Conservation (phyloP, 2,329 filamentous ascomycete genomes). For the Verticillium tricorpus region DNA sequence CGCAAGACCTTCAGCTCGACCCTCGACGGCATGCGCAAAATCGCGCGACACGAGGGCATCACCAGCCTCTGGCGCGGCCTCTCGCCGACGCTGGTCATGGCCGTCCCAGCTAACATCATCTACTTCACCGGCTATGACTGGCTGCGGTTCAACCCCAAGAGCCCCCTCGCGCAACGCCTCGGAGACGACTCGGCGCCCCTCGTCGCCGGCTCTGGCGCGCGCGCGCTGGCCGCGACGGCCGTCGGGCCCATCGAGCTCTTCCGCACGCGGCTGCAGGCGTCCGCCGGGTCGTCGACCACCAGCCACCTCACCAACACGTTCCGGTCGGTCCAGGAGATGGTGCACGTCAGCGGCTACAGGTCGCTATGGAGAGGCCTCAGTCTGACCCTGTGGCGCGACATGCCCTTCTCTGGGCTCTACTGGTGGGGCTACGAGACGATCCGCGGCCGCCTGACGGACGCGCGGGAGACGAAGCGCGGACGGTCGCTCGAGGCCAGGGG, state of each 20-base stretch:
- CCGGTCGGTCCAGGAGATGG: conserved; percentile 72
- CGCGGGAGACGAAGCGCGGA: conserved; percentile 51
- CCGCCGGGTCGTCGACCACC: conserved; percentile 50
- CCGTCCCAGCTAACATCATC: conserved; percentile 92
- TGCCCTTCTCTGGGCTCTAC: conserved; percentile 94
- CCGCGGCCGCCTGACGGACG: conserved; percentile 64
- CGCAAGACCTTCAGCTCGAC: conserved; percentile 84
- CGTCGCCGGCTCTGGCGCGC: conserved; percentile 71
- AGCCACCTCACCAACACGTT: conserved; percentile 78
- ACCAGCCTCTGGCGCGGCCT: conserved; percentile 87
- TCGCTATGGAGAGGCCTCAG: conserved; percentile 88
- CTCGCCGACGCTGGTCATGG: conserved; percentile 92
- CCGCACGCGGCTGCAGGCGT: conserved; percentile 84
- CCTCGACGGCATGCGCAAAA: conserved; percentile 87
- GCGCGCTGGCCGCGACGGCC: conserved; percentile 73
- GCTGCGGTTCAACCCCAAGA: conserved; percentile 69
- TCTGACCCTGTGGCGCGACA: conserved; percentile 91
- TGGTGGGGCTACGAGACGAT: conserved; percentile 97
- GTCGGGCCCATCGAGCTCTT: conserved; percentile 95
- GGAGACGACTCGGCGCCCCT: conserved; percentile 74
- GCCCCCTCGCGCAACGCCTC: conserved; percentile 61
- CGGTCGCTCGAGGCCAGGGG: conserved; percentile 32
- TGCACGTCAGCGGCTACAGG: conserved; percentile 67
- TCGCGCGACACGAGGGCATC: conserved; percentile 86
- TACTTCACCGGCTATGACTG: conserved; percentile 99